These are phyloP conservation scores for Dioscorea alata DNA, from an alignment of 106 monocot genomes.

Conservation along the genomic window DNA sequence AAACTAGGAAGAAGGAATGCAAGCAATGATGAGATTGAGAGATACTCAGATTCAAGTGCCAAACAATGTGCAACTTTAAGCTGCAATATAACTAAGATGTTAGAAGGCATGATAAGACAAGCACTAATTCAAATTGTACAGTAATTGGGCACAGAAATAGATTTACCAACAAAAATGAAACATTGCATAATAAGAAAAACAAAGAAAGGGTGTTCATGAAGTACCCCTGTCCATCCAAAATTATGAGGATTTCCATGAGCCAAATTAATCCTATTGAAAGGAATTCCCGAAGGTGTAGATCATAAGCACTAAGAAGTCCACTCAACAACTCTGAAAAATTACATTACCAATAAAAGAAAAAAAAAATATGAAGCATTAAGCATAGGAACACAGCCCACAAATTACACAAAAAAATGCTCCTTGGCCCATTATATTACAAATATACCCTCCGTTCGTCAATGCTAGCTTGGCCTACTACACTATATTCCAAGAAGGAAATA, in stretches of 20 bases:
- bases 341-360: background rate
- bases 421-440: too few relatives aligned
- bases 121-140: background rate
- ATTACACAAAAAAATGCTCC: background rate
- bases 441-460: too few relatives aligned
- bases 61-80: background rate
- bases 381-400: background rate
- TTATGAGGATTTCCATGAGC: slow-evolving; percentile 82
- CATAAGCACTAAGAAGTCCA: slow-evolving; percentile 89
- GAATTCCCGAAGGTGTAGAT: slow-evolving; percentile 95
- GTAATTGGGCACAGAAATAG: background rate
- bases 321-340: slow-evolving; percentile 90
- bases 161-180: background rate
- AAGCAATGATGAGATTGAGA: too few relatives aligned
- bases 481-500: too few relatives aligned
- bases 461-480: too few relatives aligned
- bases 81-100: too few relatives aligned
- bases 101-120: too few relatives aligned
- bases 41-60: too few relatives aligned
- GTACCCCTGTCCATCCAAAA: slow-evolving; percentile 90
- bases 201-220: slow-evolving; percentile 6
- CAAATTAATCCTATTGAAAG: slow-evolving; percentile 83
- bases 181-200: background rate
- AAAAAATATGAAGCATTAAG: slow-evolving; percentile 6
- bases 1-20: too few relatives aligned